Conservation (phyloP, 768 basidiomycete genomes). For the Hericium rajendrae region DNA sequence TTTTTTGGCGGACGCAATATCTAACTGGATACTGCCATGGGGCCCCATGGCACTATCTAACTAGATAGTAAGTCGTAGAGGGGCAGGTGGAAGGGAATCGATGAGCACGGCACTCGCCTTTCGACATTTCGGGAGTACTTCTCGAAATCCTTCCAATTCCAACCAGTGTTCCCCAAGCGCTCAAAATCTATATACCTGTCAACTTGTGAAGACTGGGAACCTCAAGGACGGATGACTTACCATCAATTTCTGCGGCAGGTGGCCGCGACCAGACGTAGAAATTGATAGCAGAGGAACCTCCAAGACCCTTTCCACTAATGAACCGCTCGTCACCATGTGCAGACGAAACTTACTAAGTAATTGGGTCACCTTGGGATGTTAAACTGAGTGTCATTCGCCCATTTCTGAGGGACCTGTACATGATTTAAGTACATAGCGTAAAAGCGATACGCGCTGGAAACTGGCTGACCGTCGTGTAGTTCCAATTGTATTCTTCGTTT, state of each 20-base stretch:
- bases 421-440: background rate
- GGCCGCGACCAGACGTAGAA: conserved; percentile 14
- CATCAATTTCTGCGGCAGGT: conserved; percentile 16
- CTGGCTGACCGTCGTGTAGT: background rate
- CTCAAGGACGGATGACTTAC: background rate
- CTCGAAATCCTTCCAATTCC: conserved; percentile 18
- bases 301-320: conserved; percentile 13
- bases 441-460: background rate
- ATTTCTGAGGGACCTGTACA: background rate
- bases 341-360: background rate
- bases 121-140: conserved; percentile 16
- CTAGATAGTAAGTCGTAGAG: no score
- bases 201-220: background rate
- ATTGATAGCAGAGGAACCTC: conserved; percentile 13
- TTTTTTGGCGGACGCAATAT: no score
- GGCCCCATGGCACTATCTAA: no score
- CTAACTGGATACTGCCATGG: no score
- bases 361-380: background rate
- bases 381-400: background rate
- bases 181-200: conserved; percentile 6
- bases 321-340: background rate
- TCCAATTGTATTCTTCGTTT: background rate
- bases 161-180: conserved; percentile 19
- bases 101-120: conserved; percentile 4
- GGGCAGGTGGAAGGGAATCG: no score